Conservation (phyloP, 1,139 yeast genomes). For the Yamadazyma atlantica region DNA sequence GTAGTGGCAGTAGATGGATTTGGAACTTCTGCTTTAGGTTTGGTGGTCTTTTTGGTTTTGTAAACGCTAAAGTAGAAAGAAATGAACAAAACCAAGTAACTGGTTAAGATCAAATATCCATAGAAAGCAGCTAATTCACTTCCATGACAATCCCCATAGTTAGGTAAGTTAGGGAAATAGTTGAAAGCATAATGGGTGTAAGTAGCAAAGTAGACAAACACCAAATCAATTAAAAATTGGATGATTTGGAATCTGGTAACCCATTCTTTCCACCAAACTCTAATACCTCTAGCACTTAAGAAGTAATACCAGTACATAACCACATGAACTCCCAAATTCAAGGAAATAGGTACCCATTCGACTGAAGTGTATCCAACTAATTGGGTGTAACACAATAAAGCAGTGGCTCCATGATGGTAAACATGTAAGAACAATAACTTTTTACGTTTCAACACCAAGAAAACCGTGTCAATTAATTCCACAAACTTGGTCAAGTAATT, state of each 20-base stretch:
- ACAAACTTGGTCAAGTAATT: slow-evolving; percentile 75
- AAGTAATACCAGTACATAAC: slow-evolving; percentile 99
- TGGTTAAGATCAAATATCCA: slow-evolving; percentile 86
- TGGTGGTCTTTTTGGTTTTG: slow-evolving; percentile 33
- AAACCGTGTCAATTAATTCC: slow-evolving; percentile 90
- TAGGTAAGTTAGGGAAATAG: slow-evolving; percentile 66
- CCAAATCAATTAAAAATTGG: slow-evolving; percentile 87
- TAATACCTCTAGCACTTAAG: slow-evolving; percentile 87
- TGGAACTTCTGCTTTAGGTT: neutral
- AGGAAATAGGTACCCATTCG: slow-evolving; percentile 91
- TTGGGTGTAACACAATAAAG: slow-evolving; percentile 91
- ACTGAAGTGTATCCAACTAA: slow-evolving; percentile 86
- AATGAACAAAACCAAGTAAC: slow-evolving; percentile 87
- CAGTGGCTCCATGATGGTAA: slow-evolving; percentile 98
- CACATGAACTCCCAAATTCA: slow-evolving; percentile 91
- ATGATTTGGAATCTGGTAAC: slow-evolving; percentile 94
- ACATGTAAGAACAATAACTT: slow-evolving; percentile 89
- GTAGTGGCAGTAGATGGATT: slow-evolving; percentile 13
- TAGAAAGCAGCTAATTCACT: slow-evolving; percentile 88
- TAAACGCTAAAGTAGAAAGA: slow-evolving; percentile 91
- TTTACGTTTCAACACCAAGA: slow-evolving; percentile 88
- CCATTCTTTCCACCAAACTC: slow-evolving; percentile 99
- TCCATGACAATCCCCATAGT: slow-evolving; percentile 87
- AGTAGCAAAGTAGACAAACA: slow-evolving; percentile 89
- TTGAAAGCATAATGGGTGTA: slow-evolving; percentile 71